Percentiles rank a stretch among this genome's conserved stretches.
phyloP scores from a whole-genome alignment of 2,329 filamentous ascomycete genomes.

The Thelonectria blattea region DNA sequence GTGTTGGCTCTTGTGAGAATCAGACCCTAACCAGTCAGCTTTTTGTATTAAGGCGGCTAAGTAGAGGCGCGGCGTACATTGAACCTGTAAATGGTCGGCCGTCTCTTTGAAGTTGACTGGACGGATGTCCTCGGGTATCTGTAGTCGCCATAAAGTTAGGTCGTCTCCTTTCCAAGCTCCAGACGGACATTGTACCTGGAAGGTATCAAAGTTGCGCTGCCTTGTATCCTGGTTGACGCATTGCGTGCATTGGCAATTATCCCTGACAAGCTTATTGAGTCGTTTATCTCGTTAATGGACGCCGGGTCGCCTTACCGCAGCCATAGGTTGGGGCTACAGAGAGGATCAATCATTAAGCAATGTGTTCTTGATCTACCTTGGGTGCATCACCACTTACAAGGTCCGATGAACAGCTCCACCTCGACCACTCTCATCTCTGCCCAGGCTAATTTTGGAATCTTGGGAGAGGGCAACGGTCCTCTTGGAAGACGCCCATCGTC shows the following conservation, averaged over 20 bases:
- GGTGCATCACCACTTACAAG: slow-evolving; percentile 29
- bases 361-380: neutral
- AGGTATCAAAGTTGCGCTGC: slow-evolving; percentile 51
- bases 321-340: slow-evolving; percentile 38
- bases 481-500: slow-evolving; percentile 21
- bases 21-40: slow-evolving; percentile 62
- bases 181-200: slow-evolving; percentile 38
- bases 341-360: slow-evolving; percentile 14
- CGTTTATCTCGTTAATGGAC: slow-evolving; percentile 6
- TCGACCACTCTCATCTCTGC: slow-evolving; percentile 8
- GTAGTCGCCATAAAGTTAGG: neutral
- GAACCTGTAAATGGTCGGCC: slow-evolving; percentile 41
- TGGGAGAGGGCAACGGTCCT: slow-evolving; percentile 23
- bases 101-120: slow-evolving; percentile 38
- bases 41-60: neutral
- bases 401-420: slow-evolving; percentile 16
- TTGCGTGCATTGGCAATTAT: slow-evolving; percentile 50
- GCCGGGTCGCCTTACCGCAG: slow-evolving; percentile 33
- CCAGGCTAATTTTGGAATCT: slow-evolving; percentile 25
- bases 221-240: slow-evolving; percentile 52
- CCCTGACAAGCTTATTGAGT: slow-evolving; percentile 37
- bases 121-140: slow-evolving; percentile 44
- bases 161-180: neutral
- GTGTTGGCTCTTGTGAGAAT: slow-evolving; percentile 73
- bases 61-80: slow-evolving; percentile 38